A percentile compares a stretch with the other conserved stretches of the same genome.
Conservation (phyloP, 2,329 filamentous ascomycete species). For the Aspergillus sp. region DNA sequence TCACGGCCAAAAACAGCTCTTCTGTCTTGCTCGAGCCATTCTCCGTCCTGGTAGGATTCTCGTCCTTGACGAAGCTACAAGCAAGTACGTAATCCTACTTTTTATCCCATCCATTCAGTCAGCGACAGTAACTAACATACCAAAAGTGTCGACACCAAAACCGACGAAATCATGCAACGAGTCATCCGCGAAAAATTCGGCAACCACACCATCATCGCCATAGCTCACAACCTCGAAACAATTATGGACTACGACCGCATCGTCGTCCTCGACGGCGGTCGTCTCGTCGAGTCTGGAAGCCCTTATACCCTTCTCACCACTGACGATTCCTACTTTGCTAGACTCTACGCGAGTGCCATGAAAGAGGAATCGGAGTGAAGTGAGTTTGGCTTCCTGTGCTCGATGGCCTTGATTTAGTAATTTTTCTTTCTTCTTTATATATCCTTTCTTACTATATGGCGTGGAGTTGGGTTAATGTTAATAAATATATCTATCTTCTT, state of each 20-base stretch:
- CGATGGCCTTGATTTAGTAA: neutral
- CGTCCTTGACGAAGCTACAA: constrained; percentile 42
- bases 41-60: constrained; percentile 43
- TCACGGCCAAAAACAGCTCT: constrained; percentile 60
- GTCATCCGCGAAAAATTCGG: constrained; percentile 52
- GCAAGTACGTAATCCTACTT: constrained; percentile 22
- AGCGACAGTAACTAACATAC: constrained; percentile 5
- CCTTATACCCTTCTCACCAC: constrained; percentile 32
- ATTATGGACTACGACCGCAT: constrained; percentile 38
- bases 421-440: neutral
- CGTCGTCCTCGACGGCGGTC: constrained; percentile 31
- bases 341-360: constrained; percentile 25
- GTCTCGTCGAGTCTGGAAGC: constrained; percentile 24
- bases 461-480: neutral
- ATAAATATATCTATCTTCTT: neutral
- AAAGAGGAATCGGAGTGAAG: constrained; percentile 17
- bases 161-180: constrained; percentile 54
- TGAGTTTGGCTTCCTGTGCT: neutral
- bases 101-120: neutral
- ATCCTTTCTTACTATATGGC: constrained; percentile 1
- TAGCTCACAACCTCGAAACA: constrained; percentile 52
- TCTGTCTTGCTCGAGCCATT: constrained; percentile 58
- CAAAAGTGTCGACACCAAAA: constrained; percentile 51
- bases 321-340: constrained; percentile 32
- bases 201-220: constrained; percentile 55